These are phyloP conservation scores for Xylaria castorea DNA, from an alignment of 495 filamentous ascomycete genomes.

Conservation along the genomic window DNA sequence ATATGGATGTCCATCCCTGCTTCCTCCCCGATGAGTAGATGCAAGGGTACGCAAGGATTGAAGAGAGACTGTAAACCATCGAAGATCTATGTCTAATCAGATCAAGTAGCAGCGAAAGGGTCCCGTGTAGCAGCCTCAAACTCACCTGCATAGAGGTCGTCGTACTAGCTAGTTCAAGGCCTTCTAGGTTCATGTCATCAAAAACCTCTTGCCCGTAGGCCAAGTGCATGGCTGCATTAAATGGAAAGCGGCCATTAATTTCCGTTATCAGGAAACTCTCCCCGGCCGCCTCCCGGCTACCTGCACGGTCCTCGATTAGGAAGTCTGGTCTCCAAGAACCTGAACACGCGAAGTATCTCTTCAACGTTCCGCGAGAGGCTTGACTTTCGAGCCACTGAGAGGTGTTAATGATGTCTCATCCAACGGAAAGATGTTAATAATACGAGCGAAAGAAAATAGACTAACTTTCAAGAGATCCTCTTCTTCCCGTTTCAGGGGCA, in stretches of 20 bases:
- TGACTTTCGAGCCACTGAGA: conserved; percentile 18
- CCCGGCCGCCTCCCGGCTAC: not conserved
- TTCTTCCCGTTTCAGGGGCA: conserved; percentile 48
- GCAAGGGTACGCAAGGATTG: conserved; percentile 36
- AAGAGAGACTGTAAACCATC: conserved; percentile 35
- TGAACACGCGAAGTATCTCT: conserved; percentile 6
- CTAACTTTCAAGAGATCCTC: conserved; percentile 43
- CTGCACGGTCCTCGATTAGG: conserved; percentile 40
- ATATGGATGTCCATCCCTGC: conserved; percentile 45
- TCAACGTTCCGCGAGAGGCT: not conserved
- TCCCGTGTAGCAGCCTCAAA: not conserved
- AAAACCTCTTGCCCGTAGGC: conserved; percentile 36
- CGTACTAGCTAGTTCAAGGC: not conserved
- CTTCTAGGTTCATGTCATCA: conserved; percentile 19
- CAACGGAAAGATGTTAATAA: not conserved
- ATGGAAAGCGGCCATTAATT: conserved; percentile 55
- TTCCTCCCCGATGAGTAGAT: conserved; percentile 47
- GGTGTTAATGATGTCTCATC: not conserved
- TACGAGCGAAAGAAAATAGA: not conserved
- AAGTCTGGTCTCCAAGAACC: conserved; percentile 57
- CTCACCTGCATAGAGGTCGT: conserved; percentile 3
- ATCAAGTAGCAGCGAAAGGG: not conserved
- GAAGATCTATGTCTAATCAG: conserved; percentile 29
- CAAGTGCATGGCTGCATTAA: conserved; percentile 45
- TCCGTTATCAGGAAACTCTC: conserved; percentile 50